These are phyloP conservation scores for Pisolithus albus DNA, from an alignment of 768 basidiomycete species.

Conservation along the genomic window DNA sequence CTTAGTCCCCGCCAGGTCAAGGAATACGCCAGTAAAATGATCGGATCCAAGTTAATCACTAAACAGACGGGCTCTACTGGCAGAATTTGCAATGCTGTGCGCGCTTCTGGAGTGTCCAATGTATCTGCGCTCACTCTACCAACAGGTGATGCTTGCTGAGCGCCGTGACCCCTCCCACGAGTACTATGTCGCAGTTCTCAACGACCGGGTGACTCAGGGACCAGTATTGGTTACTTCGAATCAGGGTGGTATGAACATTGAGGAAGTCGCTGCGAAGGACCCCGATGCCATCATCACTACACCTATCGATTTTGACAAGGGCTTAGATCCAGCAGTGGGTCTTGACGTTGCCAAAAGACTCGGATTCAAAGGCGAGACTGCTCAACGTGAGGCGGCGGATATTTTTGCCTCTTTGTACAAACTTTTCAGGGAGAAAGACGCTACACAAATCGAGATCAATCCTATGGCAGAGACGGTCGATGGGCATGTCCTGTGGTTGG, in stretches of 20 bases:
- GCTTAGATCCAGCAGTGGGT: constrained; percentile 67
- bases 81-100: constrained; percentile 89
- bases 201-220: constrained; percentile 83
- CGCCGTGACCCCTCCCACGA: constrained; percentile 90
- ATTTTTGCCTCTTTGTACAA: constrained; percentile 92
- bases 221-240: constrained; percentile 90
- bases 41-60: constrained; percentile 91
- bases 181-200: constrained; percentile 95
- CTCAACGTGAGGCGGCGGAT: constrained; percentile 82
- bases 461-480: constrained; percentile 90
- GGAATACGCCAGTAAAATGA: constrained; percentile 86
- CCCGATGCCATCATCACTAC: constrained; percentile 94
- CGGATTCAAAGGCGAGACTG: constrained; percentile 69
- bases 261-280: constrained; percentile 96
- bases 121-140: constrained; percentile 10
- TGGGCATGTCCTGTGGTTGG: constrained; percentile 88
- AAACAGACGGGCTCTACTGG: constrained; percentile 96
- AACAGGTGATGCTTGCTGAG: constrained; percentile 95
- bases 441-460: constrained; percentile 99
- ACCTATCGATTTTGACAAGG: constrained; percentile 78
- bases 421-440: constrained; percentile 98
- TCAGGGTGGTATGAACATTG: constrained; percentile 99
- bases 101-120: constrained; percentile 21
- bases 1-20: constrained; percentile 79
- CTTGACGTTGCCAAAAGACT: constrained; percentile 79